These are phyloP conservation scores for Hortaea sp. DNA, from an alignment of 2,329 filamentous ascomycete genomes.

Conservation along the genomic window DNA sequence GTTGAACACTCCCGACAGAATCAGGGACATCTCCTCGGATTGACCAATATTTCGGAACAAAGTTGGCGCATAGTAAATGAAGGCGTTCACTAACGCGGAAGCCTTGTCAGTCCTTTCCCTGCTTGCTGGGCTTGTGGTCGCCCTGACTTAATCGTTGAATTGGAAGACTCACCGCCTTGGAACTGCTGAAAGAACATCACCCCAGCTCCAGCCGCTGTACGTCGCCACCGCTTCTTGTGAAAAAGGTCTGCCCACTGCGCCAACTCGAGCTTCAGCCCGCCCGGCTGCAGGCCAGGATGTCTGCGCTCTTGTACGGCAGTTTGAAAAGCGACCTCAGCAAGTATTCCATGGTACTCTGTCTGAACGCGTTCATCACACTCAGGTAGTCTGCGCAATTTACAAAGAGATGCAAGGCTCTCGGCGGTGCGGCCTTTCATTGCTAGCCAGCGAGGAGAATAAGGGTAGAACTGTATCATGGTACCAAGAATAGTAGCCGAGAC, in stretches of 20 bases:
- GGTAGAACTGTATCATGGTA: conserved; percentile 15
- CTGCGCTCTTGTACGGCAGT: not conserved
- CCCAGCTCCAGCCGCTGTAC: not conserved
- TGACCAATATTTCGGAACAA: conserved; percentile 30
- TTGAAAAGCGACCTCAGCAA: not conserved
- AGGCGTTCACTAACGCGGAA: conserved; percentile 6
- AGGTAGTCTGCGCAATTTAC: conserved; percentile 12
- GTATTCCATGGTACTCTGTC: not conserved
- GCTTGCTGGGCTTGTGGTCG: no score
- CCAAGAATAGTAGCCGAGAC: conserved; percentile 11
- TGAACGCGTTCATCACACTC: not conserved
- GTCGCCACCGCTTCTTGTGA: not conserved
- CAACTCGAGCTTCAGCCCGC: not conserved
- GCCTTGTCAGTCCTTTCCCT: no score
- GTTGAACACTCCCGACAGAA: not conserved
- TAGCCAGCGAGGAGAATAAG: conserved; percentile 20
- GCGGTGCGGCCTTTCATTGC: conserved; percentile 10
- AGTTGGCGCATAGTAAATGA: conserved; percentile 30
- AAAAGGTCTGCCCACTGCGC: not conserved
- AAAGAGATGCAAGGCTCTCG: conserved; percentile 11
- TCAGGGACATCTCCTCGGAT: not conserved
- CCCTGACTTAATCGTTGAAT: not conserved
- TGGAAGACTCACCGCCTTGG: not conserved
- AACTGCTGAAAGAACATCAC: conserved; percentile 1
- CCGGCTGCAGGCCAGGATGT: not conserved